phyloP scores from a whole-genome alignment of 768 basidiomycete species.

The Solioccasus polychromus region DNA sequence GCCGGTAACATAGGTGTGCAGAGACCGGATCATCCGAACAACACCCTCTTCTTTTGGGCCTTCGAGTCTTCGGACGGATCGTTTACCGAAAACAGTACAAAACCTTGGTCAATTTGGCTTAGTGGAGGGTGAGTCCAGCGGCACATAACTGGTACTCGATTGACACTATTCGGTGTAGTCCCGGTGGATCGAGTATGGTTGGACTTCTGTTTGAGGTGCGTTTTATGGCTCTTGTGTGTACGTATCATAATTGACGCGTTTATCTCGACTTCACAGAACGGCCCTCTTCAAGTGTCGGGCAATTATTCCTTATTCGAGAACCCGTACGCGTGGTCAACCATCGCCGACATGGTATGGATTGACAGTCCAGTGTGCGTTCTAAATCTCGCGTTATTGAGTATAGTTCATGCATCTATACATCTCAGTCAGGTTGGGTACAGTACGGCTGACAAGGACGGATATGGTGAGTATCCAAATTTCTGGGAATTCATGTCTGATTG shows the following conservation, averaged over 20 bases:
- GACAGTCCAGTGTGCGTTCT: slow-evolving; percentile 61
- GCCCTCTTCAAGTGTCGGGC: slow-evolving; percentile 56
- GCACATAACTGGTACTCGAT: not conserved
- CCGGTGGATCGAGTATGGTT: slow-evolving; percentile 67
- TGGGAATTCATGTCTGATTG: not conserved
- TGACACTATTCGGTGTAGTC: slow-evolving; percentile 33
- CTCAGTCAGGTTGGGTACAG: slow-evolving; percentile 60
- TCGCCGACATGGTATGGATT: slow-evolving; percentile 70
- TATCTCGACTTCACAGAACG: slow-evolving; percentile 46
- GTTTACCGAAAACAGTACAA: slow-evolving; percentile 41
- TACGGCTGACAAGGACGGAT: slow-evolving; percentile 60
- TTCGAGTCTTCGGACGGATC: slow-evolving; percentile 58
- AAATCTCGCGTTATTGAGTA: not conserved
- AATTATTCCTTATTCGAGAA: slow-evolving; percentile 52
- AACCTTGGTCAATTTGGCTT: slow-evolving; percentile 74
- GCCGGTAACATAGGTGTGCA: slow-evolving; percentile 66
- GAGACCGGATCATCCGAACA: slow-evolving; percentile 55
- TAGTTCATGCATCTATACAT: slow-evolving; percentile 5
- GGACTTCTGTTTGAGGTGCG: slow-evolving; percentile 65
- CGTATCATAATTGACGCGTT: not conserved
- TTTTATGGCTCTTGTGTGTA: slow-evolving; percentile 8
- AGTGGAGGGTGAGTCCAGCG: slow-evolving; percentile 57
- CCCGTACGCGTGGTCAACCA: slow-evolving; percentile 52
- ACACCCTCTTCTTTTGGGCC: slow-evolving; percentile 66
- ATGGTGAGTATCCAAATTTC: slow-evolving; percentile 38